phyloP scores from a whole-genome alignment of 2,329 filamentous ascomycete genomes.

The Monosporascus sp. region DNA sequence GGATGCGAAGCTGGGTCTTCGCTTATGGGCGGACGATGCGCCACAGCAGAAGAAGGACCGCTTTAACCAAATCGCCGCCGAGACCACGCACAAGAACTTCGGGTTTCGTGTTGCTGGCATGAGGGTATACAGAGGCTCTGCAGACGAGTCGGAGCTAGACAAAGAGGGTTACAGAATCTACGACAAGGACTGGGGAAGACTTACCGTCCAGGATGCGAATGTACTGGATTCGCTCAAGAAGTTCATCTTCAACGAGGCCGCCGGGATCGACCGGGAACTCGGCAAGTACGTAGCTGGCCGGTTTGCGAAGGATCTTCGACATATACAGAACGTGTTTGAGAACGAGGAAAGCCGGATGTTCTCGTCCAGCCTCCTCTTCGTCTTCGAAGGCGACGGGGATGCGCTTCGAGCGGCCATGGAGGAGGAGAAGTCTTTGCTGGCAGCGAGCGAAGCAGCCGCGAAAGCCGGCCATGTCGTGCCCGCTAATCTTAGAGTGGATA shows the following conservation, averaged over 20 bases:
- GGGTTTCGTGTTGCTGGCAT: conserved; percentile 63
- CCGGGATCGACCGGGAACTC: conserved; percentile 55
- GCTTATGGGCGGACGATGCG: conserved; percentile 77
- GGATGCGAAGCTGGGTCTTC: conserved; percentile 84
- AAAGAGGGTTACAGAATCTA: conserved; percentile 54
- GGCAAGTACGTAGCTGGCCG: conserved; percentile 49
- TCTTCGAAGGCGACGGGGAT: conserved; percentile 58
- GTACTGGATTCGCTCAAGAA: conserved; percentile 48
- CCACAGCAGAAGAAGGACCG: conserved; percentile 52
- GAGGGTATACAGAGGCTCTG: conserved; percentile 55
- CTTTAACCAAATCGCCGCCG: conserved; percentile 53
- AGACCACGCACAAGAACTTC: conserved; percentile 55
- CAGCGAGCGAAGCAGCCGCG: conserved; percentile 19
- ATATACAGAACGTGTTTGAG: conserved; percentile 48
- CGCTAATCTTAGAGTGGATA: conserved; percentile 46
- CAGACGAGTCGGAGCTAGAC: conserved; percentile 46
- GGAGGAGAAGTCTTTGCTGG: conserved; percentile 46
- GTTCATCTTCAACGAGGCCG: conserved; percentile 54
- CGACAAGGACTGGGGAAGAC: conserved; percentile 58
- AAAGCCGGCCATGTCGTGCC: conserved; percentile 11
- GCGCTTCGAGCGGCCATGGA: conserved; percentile 48
- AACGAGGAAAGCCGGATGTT: conserved; percentile 59
- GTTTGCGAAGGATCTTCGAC: conserved; percentile 49
- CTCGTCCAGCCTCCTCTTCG: conserved; percentile 56
- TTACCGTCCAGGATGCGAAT: conserved; percentile 47